Conservation (phyloP, 306 rosid genomes). For the Albizia julibrissin region DNA sequence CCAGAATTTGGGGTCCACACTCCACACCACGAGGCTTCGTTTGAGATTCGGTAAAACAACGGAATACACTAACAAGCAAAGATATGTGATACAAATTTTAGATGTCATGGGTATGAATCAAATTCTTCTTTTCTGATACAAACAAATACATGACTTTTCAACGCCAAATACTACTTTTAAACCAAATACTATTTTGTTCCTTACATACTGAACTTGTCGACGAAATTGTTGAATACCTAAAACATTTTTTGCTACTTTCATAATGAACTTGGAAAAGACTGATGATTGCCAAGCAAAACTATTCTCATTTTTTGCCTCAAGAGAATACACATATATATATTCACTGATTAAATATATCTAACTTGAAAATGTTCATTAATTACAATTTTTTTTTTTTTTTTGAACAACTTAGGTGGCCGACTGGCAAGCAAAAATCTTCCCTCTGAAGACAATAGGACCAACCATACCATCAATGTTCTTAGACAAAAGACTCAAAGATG, state of each 20-base stretch:
- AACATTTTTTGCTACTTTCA: neutral
- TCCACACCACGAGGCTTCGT: no score
- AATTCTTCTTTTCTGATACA: no score
- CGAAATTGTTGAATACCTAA: neutral
- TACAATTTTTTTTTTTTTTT: neutral
- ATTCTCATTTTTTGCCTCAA: neutral
- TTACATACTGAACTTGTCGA: neutral
- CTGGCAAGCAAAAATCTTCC: neutral
- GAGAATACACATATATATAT: neutral
- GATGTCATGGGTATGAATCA: no score
- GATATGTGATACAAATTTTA: no score
- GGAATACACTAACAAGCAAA: no score
- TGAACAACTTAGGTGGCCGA: neutral
- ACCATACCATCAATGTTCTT: constrained; percentile 18
- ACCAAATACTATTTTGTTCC: no score
- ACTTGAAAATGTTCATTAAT: neutral
- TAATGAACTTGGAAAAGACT: neutral
- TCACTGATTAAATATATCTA: neutral
- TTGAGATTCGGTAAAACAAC: no score
- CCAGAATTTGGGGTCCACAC: no score
- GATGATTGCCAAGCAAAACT: neutral
- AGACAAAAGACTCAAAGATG: neutral
- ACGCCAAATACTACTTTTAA: no score
- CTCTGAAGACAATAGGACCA: neutral
- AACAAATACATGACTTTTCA: no score